Base-by-base conservation (phyloP, 495 filamentous ascomycete genomes). In the Daldinia bambusicola region DNA sequence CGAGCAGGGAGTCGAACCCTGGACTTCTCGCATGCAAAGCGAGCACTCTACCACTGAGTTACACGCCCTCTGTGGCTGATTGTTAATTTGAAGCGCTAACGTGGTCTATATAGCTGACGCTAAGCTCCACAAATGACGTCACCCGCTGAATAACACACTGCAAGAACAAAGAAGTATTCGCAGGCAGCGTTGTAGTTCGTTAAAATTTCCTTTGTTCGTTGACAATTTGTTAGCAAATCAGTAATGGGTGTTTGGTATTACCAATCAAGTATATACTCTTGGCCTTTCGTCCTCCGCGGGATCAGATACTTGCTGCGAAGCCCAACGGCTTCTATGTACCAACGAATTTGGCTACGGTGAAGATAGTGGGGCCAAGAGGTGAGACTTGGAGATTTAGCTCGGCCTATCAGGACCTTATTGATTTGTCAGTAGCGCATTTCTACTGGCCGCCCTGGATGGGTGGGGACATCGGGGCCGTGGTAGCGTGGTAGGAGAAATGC, bases 21-120 rank as follows among this genome's bases (percentile, higher is more conserved):
- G 67, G 71, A n/a, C 71, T 70, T 74, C 71, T 74, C 71, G 71
- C 71, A 74, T 74, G 71, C 71, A 74, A 74, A 74, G 71, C 71
- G 71, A 74, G 70, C 70, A 70, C 70, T 74, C 70, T 74, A 74
- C 70, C 70, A 74, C 70, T 74, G 70, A 74, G 71, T 70, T 74
- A 74, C 63, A 70, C 67, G 71, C 71, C 71, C 22, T 0, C 6
- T 43, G 34, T 36, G 9, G 9, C 5, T 36, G 5, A 10, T 36
- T 36, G 9, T 36, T 36, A 36, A 10, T 2, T 36, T 7, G 0
- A 2, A 1, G 34, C 34, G 34, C 7, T 36, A 36, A 1, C 1
- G 2, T 10, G 9, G 10, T 10, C 4, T 48, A 48, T 48, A 48
- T 48, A 48, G 43, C 4, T 18, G 10, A 20, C 4, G 16, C 43